Evolutionary conservation across 108 stramenopile genomes (phyloP).

Genomic region (Cyclotella atomus): DNA sequence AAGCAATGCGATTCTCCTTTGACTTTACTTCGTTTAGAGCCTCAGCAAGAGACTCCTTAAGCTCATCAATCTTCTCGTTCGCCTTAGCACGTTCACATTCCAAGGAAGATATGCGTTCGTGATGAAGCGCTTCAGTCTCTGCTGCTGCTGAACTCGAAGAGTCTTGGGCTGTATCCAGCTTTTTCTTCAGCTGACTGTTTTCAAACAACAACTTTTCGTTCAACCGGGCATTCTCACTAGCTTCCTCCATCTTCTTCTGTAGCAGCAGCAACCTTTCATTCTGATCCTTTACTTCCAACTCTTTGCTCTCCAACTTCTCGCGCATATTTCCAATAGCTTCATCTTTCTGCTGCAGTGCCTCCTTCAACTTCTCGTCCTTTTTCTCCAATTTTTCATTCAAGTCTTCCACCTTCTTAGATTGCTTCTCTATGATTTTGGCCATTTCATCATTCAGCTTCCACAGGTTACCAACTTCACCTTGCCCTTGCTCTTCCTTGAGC

Average conservation of each 20-base stretch:
- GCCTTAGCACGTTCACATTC: constrained; percentile 28
- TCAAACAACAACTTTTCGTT: too few relatives aligned
- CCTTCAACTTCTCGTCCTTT: constrained; percentile 23
- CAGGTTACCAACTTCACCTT: constrained; percentile 16
- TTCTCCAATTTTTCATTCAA: constrained; percentile 26
- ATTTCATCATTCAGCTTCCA: constrained; percentile 42
- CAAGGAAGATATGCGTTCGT: constrained; percentile 19
- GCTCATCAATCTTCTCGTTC: constrained; percentile 55
- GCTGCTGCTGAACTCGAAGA: background rate
- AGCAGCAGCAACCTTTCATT: background rate
- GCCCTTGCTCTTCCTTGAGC: constrained; percentile 7
- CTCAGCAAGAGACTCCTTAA: constrained; percentile 51
- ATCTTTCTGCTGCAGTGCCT: constrained; percentile 8
- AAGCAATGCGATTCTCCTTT: constrained; percentile 32
- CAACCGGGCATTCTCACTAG: background rate
- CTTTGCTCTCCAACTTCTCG: constrained; percentile 22
- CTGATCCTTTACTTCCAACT: constrained; percentile 3
- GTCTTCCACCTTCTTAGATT: constrained; percentile 37
- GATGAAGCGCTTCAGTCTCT: constrained; percentile 7
- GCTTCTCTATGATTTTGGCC: constrained; percentile 38
- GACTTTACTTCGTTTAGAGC: constrained; percentile 50
- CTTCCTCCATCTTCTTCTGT: background rate
- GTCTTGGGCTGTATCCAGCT: background rate
- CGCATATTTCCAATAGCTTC: constrained; percentile 19
- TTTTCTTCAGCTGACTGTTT: background rate